phyloP scores from a whole-genome alignment of 2,329 filamentous ascomycete genomes.

The Pseudodiploospora longispora region DNA sequence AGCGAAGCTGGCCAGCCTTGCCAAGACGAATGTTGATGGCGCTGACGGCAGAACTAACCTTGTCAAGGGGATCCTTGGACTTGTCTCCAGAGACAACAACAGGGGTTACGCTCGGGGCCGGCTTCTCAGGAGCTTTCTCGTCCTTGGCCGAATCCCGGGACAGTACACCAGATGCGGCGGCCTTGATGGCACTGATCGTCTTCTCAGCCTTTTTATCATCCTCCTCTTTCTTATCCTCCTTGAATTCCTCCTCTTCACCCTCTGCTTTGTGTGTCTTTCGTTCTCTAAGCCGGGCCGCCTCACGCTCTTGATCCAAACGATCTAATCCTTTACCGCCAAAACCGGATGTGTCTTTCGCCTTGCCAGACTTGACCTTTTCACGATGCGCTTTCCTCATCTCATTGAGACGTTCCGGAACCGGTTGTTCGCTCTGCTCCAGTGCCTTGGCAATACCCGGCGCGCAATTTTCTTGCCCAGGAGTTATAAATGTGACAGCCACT shows the following conservation, averaged over 20 bases:
- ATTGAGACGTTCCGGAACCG: conserved; percentile 61
- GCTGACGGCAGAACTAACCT: conserved; percentile 82
- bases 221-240: conserved; percentile 68
- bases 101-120: conserved; percentile 31
- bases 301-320: conserved; percentile 81
- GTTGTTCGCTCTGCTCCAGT: conserved; percentile 81
- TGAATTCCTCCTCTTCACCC: conserved; percentile 72
- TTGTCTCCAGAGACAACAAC: conserved; percentile 47
- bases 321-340: conserved; percentile 95
- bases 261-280: conserved; percentile 85
- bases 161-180: conserved; percentile 50
- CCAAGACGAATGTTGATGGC: conserved; percentile 87
- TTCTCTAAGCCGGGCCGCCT: conserved; percentile 77
- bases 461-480: conserved; percentile 84
- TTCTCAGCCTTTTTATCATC: conserved; percentile 62
- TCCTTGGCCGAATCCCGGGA: conserved; percentile 41
- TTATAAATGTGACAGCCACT: conserved; percentile 90
- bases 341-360: conserved; percentile 80
- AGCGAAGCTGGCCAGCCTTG: conserved; percentile 79
- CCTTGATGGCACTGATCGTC: conserved; percentile 56
- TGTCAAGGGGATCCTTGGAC: conserved; percentile 66
- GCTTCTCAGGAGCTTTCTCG: conserved; percentile 20
- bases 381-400: conserved; percentile 66
- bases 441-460: conserved; percentile 84
- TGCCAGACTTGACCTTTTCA: conserved; percentile 86